Conservation (phyloP, 176 grass and related monocot genomes). For the Thalia dealbata region DNA sequence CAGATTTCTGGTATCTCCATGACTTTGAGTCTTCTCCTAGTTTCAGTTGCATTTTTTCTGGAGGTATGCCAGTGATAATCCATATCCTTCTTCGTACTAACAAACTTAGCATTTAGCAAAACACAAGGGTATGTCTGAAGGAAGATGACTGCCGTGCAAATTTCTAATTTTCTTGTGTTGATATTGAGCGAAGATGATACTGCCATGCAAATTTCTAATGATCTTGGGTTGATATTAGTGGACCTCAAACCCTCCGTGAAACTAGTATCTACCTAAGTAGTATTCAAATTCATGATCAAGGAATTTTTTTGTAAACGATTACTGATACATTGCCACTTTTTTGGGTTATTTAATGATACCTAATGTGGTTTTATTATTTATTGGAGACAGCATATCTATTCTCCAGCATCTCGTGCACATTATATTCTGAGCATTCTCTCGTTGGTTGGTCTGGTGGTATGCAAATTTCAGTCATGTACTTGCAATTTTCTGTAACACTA, state of each 20-base stretch:
- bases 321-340: background rate
- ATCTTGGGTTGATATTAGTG: no score
- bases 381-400: conserved; percentile 46
- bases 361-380: conserved; percentile 6
- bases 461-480: conserved; percentile 4
- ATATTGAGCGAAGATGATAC: no score
- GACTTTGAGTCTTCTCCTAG: conserved; percentile 6
- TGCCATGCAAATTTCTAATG: no score
- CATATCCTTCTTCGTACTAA: no score
- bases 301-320: background rate
- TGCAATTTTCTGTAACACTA: conserved; percentile 6
- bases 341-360: background rate
- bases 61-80: background rate
- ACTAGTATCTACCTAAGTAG: background rate
- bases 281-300: background rate
- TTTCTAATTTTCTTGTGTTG: no score
- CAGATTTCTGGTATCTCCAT: background rate
- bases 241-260: no score
- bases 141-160: no score
- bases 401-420: conserved; percentile 48
- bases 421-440: conserved; percentile 65
- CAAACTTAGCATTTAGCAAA: no score
- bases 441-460: conserved; percentile 78
- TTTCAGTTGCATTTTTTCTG: conserved; percentile 14
- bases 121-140: no score